A percentile compares a stretch with the other conserved stretches of the same genome.
phyloP scores from a whole-genome alignment of 2,329 filamentous ascomycete genomes.

The Verticillium klebahnii region DNA sequence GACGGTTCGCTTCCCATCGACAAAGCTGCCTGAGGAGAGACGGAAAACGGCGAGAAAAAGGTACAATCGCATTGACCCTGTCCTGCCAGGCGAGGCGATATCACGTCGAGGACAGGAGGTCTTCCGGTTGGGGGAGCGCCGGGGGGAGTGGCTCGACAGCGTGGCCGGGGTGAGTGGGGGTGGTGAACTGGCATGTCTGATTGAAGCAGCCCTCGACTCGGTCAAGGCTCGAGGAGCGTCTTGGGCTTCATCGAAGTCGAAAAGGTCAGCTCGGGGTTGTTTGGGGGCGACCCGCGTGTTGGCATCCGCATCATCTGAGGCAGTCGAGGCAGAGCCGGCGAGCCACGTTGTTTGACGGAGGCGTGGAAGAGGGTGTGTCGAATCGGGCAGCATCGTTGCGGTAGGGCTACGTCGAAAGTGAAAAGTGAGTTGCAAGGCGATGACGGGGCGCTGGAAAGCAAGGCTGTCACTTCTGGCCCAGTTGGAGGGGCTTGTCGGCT shows the following conservation, averaged over 20 bases:
- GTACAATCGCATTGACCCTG: background rate
- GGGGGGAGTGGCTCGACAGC: background rate
- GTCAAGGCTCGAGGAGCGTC: background rate
- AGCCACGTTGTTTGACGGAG: background rate
- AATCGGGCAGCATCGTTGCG: background rate
- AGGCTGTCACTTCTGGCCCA: background rate
- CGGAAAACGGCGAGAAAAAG: background rate
- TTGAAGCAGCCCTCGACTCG: background rate
- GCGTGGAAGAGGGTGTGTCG: background rate
- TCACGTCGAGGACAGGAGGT: background rate
- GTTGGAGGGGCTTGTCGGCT: background rate
- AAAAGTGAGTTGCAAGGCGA: background rate
- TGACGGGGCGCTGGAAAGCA: background rate
- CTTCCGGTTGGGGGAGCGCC: background rate
- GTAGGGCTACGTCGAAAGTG: background rate
- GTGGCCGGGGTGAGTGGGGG: background rate
- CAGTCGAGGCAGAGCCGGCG: background rate
- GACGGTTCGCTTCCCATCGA: background rate
- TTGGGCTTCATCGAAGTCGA: background rate
- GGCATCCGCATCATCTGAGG: background rate
- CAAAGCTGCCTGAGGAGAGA: background rate
- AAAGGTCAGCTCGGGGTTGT: background rate
- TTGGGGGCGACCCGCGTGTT: background rate
- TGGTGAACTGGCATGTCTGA: background rate
- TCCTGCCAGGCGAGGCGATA: background rate